Evolutionary conservation across 2,329 filamentous ascomycete species (phyloP).

Genomic region (Fusarium tupiense): DNA sequence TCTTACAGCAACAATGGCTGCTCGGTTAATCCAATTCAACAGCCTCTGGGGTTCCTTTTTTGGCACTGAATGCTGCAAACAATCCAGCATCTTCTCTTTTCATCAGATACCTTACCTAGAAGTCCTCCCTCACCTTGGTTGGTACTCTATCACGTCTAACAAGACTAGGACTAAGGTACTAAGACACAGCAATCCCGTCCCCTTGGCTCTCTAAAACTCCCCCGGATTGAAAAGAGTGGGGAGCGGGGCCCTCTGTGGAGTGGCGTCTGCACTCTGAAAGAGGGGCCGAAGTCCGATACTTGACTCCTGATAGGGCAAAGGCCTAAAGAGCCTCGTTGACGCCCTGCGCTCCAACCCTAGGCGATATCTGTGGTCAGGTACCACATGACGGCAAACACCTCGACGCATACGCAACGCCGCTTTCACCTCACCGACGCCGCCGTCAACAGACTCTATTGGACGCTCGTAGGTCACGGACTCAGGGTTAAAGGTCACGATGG

Average conservation of each 20-base stretch:
- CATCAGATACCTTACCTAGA: not conserved
- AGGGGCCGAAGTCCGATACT: slow-evolving; percentile 14
- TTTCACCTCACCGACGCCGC: slow-evolving; percentile 40
- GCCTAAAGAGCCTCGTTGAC: slow-evolving; percentile 4
- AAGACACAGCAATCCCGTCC: not conserved
- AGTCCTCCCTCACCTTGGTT: not conserved
- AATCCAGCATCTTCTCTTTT: not conserved
- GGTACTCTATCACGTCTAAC: slow-evolving; percentile 2
- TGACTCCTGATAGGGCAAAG: slow-evolving; percentile 27
- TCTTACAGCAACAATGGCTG: not conserved
- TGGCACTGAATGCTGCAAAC: not conserved
- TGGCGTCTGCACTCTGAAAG: slow-evolving; percentile 12
- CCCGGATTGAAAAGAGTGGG: slow-evolving; percentile 36
- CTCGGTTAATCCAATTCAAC: not conserved
- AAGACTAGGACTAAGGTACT: not conserved
- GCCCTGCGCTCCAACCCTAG: slow-evolving; percentile 25
- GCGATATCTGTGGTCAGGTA: slow-evolving; percentile 39
- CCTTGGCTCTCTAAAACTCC: slow-evolving; percentile 16
- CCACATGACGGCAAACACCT: slow-evolving; percentile 32
- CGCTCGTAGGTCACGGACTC: slow-evolving; percentile 40
- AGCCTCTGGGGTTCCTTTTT: too few relatives aligned
- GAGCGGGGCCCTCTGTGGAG: slow-evolving; percentile 8
- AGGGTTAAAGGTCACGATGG: slow-evolving; percentile 38
- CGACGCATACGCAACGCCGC: slow-evolving; percentile 27
- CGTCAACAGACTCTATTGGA: slow-evolving; percentile 30